Percentiles rank a stretch among this genome's conserved stretches.
Evolutionary conservation across 2,329 filamentous ascomycete species (phyloP).

Genomic region (Metarhizium robertsii): DNA sequence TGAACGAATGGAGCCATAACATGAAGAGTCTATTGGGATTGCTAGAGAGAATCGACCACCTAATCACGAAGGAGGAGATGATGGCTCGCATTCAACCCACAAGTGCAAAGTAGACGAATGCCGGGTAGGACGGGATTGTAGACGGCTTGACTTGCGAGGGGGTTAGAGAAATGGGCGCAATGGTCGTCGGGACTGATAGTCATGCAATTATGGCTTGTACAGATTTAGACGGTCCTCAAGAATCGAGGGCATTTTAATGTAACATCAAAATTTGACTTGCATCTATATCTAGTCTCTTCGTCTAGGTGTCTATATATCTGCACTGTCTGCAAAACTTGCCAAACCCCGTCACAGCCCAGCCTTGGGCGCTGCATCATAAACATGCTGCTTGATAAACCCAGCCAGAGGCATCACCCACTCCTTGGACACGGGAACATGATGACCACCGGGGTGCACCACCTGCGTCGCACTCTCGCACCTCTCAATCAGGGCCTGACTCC

Average conservation of each 20-base stretch:
- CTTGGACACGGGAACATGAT: constrained; percentile 78
- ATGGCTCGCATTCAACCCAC: constrained; percentile 89
- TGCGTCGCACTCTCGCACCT: constrained; percentile 46
- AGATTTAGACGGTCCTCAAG: constrained; percentile 23
- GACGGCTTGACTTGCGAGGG: not conserved
- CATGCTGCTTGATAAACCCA: constrained; percentile 51
- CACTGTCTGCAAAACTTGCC: not conserved
- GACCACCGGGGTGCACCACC: constrained; percentile 74
- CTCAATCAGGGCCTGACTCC: constrained; percentile 59
- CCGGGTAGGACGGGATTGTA: constrained; percentile 6
- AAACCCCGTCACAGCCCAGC: constrained; percentile 13
- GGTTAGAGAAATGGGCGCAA: not conserved
- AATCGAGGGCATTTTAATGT: constrained; percentile 17
- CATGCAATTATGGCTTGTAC: constrained; percentile 14
- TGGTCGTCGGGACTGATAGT: not conserved
- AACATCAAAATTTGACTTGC: constrained; percentile 15
- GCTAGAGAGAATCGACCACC: constrained; percentile 86
- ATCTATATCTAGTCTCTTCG: constrained; percentile 7
- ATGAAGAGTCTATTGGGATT: constrained; percentile 88
- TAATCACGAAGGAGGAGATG: constrained; percentile 99
- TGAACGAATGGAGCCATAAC: constrained; percentile 98
- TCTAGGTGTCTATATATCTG: not conserved
- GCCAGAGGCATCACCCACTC: constrained; percentile 71
- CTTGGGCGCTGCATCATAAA: constrained; percentile 16
- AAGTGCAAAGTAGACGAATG: constrained; percentile 24